phyloP scores from a whole-genome alignment of 495 filamentous ascomycete species.

The Letharia lupina region DNA sequence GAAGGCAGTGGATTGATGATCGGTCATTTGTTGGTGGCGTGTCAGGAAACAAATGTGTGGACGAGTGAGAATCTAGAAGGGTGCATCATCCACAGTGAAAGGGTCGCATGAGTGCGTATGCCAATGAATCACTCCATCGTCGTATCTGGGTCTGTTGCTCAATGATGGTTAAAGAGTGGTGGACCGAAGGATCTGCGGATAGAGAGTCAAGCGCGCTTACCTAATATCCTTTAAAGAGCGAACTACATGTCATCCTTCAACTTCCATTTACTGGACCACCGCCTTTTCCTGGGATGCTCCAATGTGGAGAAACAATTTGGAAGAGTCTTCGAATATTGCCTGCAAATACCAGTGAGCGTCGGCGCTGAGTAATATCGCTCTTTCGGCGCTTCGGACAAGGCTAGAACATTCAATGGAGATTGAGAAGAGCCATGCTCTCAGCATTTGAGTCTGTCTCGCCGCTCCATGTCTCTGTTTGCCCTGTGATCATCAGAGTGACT shows the following conservation, averaged over 20 bases:
- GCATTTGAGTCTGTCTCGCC: neutral
- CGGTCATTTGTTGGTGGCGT: neutral
- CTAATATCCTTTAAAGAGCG: too few relatives aligned
- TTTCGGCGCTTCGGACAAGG: neutral
- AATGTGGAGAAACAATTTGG: neutral
- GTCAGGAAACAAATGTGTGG: neutral
- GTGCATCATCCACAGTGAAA: neutral
- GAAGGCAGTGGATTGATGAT: neutral
- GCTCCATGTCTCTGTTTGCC: neutral
- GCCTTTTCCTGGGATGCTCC: neutral
- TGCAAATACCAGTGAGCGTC: neutral
- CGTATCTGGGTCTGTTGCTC: neutral
- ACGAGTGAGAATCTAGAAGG: neutral
- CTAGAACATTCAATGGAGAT: neutral
- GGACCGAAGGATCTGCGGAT: neutral
- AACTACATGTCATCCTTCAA: neutral
- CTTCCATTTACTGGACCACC: neutral
- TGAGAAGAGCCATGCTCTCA: neutral
- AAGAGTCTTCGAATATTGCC: neutral
- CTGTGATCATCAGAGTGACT: neutral
- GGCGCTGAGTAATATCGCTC: neutral
- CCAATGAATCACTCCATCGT: neutral
- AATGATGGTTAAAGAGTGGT: neutral
- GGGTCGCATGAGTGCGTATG: neutral
- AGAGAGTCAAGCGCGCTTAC: too few relatives aligned